Conservation (phyloP, 1,139 yeast genomes). For the Yamadazyma sp. region DNA sequence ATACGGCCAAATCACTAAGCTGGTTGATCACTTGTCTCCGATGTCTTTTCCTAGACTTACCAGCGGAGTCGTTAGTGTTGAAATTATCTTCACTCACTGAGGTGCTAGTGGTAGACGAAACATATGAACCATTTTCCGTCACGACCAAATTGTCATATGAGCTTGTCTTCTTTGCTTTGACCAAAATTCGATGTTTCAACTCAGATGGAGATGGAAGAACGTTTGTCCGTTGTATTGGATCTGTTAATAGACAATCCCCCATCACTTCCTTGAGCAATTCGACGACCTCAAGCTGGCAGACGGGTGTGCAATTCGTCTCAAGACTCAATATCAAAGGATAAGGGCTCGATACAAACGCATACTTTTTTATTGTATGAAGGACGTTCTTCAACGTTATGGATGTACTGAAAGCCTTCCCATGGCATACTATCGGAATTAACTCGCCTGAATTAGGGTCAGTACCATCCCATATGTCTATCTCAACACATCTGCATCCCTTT, state of each 20-base stretch:
- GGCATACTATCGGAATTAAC: conserved; percentile 72
- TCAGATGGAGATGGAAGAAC: conserved; percentile 71
- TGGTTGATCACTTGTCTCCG: conserved; percentile 37
- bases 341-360: conserved; percentile 82
- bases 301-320: conserved; percentile 73
- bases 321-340: conserved; percentile 85
- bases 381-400: conserved; percentile 72
- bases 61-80: not conserved
- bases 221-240: conserved; percentile 31
- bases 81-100: conserved; percentile 51
- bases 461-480: conserved; percentile 95
- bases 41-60: conserved; percentile 21
- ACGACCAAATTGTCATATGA: conserved; percentile 20
- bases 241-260: conserved; percentile 56
- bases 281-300: conserved; percentile 61
- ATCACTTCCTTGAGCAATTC: conserved; percentile 53
- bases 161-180: conserved; percentile 72
- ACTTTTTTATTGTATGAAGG: conserved; percentile 68
- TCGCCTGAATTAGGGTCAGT: conserved; percentile 35
- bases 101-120: conserved; percentile 35
- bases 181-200: conserved; percentile 63
- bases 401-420: conserved; percentile 81
- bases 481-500: conserved; percentile 90
- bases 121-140: conserved; percentile 23
- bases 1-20: conserved; percentile 62